Evolutionary conservation across 805 yeast species (phyloP).

Genomic region (Ogataea thermomethanolica): DNA sequence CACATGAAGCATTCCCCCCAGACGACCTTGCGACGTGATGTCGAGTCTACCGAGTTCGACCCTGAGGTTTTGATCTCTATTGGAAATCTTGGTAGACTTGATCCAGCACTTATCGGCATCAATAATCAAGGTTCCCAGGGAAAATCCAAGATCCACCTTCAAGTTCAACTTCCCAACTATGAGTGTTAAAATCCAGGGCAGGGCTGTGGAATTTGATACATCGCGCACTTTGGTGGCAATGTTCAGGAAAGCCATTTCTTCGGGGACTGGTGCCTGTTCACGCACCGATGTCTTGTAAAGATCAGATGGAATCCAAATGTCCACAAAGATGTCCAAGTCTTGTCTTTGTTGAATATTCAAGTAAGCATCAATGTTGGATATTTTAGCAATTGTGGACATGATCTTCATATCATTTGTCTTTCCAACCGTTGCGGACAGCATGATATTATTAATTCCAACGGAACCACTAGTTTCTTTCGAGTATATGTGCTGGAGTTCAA

Average conservation of each 20-base stretch:
- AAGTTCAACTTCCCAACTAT: conserved; percentile 50
- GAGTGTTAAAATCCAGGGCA: conserved; percentile 72
- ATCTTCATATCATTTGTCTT: conserved; percentile 38
- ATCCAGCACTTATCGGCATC: conserved; percentile 62
- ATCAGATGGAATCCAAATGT: conserved; percentile 69
- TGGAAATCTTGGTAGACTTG: conserved; percentile 58
- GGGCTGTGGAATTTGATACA: conserved; percentile 57
- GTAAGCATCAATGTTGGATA: conserved; percentile 56
- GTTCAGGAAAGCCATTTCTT: conserved; percentile 23
- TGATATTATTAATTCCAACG: conserved; percentile 43
- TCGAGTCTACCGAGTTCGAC: conserved; percentile 52
- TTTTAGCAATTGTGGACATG: conserved; percentile 44
- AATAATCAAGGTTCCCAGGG: conserved; percentile 65
- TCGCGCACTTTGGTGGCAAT: conserved; percentile 48
- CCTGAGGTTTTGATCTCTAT: conserved; percentile 69
- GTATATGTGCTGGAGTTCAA: conserved; percentile 83
- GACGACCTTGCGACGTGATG: conserved; percentile 67
- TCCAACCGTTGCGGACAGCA: conserved; percentile 47
- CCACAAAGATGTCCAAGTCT: conserved; percentile 76
- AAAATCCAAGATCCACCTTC: conserved; percentile 75
- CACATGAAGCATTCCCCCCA: conserved; percentile 65
- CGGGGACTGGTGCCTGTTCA: conserved; percentile 4
- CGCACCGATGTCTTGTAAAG: conserved; percentile 26
- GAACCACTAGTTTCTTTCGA: conserved; percentile 88
- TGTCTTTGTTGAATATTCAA: conserved; percentile 82